Evolutionary conservation across 2,329 filamentous ascomycete species (phyloP).

Genomic region (Aspergillus spinulosporus): DNA sequence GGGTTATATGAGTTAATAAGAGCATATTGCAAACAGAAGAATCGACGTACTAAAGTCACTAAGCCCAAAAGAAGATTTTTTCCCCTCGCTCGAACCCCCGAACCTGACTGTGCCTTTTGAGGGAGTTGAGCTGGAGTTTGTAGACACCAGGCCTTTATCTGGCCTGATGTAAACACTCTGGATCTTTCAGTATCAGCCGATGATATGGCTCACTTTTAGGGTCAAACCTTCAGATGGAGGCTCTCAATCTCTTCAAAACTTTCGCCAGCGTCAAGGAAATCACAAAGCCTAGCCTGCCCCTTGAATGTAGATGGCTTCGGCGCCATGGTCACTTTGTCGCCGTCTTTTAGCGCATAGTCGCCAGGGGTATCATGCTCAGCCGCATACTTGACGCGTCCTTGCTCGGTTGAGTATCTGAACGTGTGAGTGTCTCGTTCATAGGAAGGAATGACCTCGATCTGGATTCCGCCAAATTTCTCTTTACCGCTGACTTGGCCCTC

Average conservation of each 20-base stretch:
- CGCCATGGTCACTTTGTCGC: not conserved
- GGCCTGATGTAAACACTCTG: no score
- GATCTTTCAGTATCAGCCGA: no score
- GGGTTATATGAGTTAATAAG: no score
- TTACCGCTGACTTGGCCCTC: constrained; percentile 5
- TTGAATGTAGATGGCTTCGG: not conserved
- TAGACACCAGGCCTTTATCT: no score
- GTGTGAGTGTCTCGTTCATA: not conserved
- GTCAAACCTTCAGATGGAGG: not conserved
- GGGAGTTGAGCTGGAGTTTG: no score
- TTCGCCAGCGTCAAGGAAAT: not conserved
- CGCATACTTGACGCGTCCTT: not conserved
- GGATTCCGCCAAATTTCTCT: constrained; percentile 3
- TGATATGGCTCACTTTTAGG: no score
- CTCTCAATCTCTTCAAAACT: not conserved
- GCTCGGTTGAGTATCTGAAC: not conserved
- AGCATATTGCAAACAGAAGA: no score
- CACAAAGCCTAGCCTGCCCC: not conserved
- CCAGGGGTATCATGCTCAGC: not conserved
- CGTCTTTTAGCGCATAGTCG: not conserved
- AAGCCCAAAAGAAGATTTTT: no score
- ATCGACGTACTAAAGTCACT: no score
- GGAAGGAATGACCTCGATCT: constrained; percentile 1
- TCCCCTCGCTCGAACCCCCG: no score
- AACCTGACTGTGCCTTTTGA: no score